A percentile compares a stretch with the other conserved stretches of the same genome.
Evolutionary conservation across 2,329 filamentous ascomycete species (phyloP).

Genomic region (Colletotrichum sojae): DNA sequence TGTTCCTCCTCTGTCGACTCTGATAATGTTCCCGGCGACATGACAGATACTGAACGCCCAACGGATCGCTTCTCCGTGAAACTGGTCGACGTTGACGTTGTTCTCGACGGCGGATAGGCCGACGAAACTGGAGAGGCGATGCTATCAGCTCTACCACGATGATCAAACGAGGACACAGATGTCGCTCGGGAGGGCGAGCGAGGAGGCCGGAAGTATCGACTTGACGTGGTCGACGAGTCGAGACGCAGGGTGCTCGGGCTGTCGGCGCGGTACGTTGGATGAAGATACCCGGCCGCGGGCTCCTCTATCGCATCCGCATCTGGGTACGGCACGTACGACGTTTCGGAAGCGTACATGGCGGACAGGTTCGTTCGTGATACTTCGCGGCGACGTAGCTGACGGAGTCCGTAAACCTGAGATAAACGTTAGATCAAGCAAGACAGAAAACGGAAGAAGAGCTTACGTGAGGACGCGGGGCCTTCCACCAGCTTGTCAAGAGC

Average conservation of each 20-base stretch:
- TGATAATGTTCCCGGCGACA: constrained; percentile 24
- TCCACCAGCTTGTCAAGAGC: constrained; percentile 19
- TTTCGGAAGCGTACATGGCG: constrained; percentile 8
- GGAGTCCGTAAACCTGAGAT: constrained; percentile 43
- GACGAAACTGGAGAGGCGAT: constrained; percentile 15
- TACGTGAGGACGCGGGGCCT: constrained; percentile 40
- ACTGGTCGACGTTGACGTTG: constrained; percentile 8
- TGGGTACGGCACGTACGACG: constrained; percentile 1
- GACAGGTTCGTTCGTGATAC: constrained; percentile 35
- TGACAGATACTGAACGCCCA: constrained; percentile 1
- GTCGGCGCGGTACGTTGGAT: constrained; percentile 20
- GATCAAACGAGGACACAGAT: constrained; percentile 25
- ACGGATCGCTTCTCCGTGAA: constrained; percentile 18
- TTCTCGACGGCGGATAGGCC: constrained; percentile 10
- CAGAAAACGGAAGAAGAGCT: not conserved
- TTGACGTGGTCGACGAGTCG: constrained; percentile 16
- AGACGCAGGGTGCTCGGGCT: constrained; percentile 29
- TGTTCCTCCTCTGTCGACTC: constrained; percentile 22
- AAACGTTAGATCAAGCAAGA: not conserved
- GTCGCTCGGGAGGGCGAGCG: constrained; percentile 26
- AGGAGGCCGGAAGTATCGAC: constrained; percentile 34
- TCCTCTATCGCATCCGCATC: constrained; percentile 12
- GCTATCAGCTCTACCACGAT: constrained; percentile 15
- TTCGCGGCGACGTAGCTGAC: constrained; percentile 46
- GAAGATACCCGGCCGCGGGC: constrained; percentile 19